Conservation (phyloP, 2,329 filamentous ascomycete species). For the Trichoderma arundinaceum region DNA sequence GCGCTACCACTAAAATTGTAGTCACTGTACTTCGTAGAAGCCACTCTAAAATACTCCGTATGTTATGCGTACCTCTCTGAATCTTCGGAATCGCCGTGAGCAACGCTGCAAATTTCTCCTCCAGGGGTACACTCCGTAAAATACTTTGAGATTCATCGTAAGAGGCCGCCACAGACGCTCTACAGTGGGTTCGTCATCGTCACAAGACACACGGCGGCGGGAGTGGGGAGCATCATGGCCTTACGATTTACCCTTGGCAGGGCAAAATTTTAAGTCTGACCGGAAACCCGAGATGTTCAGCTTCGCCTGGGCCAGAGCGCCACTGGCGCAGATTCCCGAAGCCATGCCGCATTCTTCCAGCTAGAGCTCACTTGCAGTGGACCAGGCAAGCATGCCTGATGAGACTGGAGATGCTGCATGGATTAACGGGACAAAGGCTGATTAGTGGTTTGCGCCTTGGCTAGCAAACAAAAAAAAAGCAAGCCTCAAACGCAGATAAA, state of each 20-base stretch:
- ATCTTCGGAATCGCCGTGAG: slow-evolving; percentile 19
- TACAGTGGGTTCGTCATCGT: slow-evolving; percentile 4
- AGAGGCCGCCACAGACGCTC: background rate
- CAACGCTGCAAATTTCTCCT: background rate
- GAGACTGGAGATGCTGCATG: slow-evolving; percentile 21
- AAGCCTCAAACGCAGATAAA: slow-evolving; percentile 27
- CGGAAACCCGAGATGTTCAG: background rate
- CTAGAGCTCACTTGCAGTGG: slow-evolving; percentile 18
- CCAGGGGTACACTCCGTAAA: slow-evolving; percentile 1
- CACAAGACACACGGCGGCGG: background rate
- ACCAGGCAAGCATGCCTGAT: background rate
- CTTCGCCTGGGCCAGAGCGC: slow-evolving; percentile 9
- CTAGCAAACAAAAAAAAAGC: background rate
- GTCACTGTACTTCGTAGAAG: too few relatives aligned
- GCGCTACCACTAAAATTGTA: too few relatives aligned
- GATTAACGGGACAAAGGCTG: background rate
- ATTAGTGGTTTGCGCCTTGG: slow-evolving; percentile 4
- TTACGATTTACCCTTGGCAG: background rate
- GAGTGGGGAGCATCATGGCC: background rate
- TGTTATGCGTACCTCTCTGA: background rate
- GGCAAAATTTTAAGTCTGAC: slow-evolving; percentile 4
- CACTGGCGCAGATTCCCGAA: slow-evolving; percentile 5
- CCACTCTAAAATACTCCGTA: too few relatives aligned
- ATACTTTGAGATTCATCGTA: background rate
- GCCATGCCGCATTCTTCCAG: slow-evolving; percentile 17